phyloP scores from a whole-genome alignment of 73 alveolate genomes.

The Paramecium bursaria region DNA sequence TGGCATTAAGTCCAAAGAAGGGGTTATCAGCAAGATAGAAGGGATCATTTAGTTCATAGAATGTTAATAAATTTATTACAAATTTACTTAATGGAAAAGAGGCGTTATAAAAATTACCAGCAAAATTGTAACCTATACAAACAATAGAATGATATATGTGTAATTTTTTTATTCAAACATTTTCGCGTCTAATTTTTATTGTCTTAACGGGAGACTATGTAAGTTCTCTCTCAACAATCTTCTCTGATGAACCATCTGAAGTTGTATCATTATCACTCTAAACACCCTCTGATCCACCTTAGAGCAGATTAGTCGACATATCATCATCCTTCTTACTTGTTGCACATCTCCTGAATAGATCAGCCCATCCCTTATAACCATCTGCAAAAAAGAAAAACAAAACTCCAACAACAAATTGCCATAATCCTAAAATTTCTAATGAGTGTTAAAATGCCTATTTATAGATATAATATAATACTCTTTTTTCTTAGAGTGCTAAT shows the following conservation, averaged over 20 bases:
- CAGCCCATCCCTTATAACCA: constrained; percentile 57
- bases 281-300: constrained; percentile 39
- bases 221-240: constrained; percentile 12
- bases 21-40: constrained; percentile 50
- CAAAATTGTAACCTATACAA: not conserved
- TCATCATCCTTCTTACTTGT: not conserved
- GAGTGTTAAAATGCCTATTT: constrained; percentile 23
- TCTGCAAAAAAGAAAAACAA: constrained; percentile 49
- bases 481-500: constrained; percentile 6
- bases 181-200: constrained; percentile 41
- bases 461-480: constrained; percentile 16
- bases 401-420: constrained; percentile 33
- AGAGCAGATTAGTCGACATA: constrained; percentile 17
- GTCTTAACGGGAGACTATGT: constrained; percentile 3
- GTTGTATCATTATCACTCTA: constrained; percentile 43
- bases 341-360: constrained; percentile 1
- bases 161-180: constrained; percentile 28
- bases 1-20: constrained; percentile 75
- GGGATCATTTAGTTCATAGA: constrained; percentile 46
- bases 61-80: constrained; percentile 41
- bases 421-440: constrained; percentile 4
- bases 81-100: constrained; percentile 60
- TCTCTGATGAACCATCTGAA: constrained; percentile 10
- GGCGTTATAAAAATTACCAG: constrained; percentile 27
- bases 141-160: constrained; percentile 38